Evolutionary conservation across 805 yeast genomes (phyloP).

Genomic region (Candida ascalaphidarum): DNA sequence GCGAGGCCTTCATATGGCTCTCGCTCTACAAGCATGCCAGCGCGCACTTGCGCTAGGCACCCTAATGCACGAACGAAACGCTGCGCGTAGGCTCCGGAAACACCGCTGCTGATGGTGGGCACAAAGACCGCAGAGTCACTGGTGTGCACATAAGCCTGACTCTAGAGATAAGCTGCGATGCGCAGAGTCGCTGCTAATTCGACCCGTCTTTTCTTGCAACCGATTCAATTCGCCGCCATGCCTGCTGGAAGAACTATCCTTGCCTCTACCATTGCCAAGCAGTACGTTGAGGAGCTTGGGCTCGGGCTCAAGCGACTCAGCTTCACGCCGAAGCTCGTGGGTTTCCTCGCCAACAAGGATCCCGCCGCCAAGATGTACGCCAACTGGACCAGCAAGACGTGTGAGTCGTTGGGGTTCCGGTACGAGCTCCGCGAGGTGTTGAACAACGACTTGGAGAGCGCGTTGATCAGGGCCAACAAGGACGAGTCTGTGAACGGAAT

Average conservation of each 20-base stretch:
- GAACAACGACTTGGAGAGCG: slow-evolving; percentile 81
- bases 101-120: too few relatives aligned
- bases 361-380: slow-evolving; percentile 97
- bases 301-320: slow-evolving; percentile 44
- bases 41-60: slow-evolving; percentile 60
- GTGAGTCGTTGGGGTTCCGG: slow-evolving; percentile 75
- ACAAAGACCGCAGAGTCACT: too few relatives aligned
- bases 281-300: slow-evolving; percentile 65
- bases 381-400: slow-evolving; percentile 89
- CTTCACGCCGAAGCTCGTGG: slow-evolving; percentile 72
- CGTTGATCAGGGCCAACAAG: slow-evolving; percentile 71
- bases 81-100: too few relatives aligned
- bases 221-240: too few relatives aligned
- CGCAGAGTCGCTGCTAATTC: too few relatives aligned
- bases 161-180: too few relatives aligned
- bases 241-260: slow-evolving; percentile 70
- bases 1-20: slow-evolving; percentile 98
- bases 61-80: too few relatives aligned
- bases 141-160: too few relatives aligned
- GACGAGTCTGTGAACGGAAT: slow-evolving; percentile 79
- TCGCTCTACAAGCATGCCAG: slow-evolving; percentile 81
- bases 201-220: too few relatives aligned
- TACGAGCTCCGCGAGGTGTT: slow-evolving; percentile 69
- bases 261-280: slow-evolving; percentile 83
- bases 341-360: slow-evolving; percentile 84